Evolutionary conservation across 1,284 basidiomycete species (phyloP), one percentile per base, ranked within the genome.

Genomic region (Thecaphora frezii): DNA sequence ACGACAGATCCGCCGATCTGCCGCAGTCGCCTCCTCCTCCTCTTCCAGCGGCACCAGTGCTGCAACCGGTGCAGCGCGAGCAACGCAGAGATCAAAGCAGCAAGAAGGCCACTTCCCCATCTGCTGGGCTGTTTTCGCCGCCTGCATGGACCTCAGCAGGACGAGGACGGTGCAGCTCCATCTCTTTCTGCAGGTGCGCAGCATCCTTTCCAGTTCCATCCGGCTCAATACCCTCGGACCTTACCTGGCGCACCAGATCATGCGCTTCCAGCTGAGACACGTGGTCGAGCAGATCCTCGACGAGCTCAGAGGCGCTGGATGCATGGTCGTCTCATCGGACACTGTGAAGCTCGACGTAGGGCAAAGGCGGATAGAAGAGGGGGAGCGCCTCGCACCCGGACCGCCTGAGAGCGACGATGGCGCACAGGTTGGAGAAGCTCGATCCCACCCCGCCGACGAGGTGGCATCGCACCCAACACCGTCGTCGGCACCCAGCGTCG

Each of bases 201-300:
- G 90, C 36, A 82, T 97, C 44, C 84, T 98, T 24, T 96, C 92
- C 3, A 90, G 93, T 2, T 88, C 90, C 0, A 89, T 98, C 13
- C 86, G 96, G 5, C 83, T 98, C 66, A 98, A 97, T 78, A 85
- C 86, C 21, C 83, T 97, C 51, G 94, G 96, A 0, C 96, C 96
- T 0, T 99, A 99, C 78, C 85, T 86, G 30, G 86, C 94, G 0
- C 93, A 97, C 65, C 90, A 93, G 66, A 80, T 96, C 5, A 83
- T 98, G 9, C 81, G 93, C 21, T 88, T 90, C 67, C 83, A 86
- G 21, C 83, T 91, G 24, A 51, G 63, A 7, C 36, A 30, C 0
- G 45, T 76, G 1, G 52, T 77, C 1, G 48, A 46, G 23, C 50
- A 28, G 5, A 19, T 63, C 13, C 13, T 62, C 1, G 23, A 37